Conservation (phyloP, 768 basidiomycete genomes). For the Tylopilus vinaceipallidus region DNA sequence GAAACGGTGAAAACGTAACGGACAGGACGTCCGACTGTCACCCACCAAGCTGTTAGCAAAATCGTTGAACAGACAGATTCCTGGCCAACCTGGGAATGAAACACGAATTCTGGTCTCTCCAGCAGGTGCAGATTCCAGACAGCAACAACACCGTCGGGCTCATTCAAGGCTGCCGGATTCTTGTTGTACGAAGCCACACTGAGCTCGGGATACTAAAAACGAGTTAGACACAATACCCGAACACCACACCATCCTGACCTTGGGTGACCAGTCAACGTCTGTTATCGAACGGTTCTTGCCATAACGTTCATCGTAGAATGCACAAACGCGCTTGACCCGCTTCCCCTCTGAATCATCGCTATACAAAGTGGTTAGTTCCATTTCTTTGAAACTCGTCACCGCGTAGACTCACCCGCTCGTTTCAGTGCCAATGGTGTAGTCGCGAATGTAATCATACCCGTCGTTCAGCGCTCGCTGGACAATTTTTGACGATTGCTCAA, state of each 20-base stretch:
- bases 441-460: conserved; percentile 93
- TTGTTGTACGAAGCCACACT: conserved; percentile 97
- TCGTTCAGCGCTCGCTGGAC: conserved; percentile 94
- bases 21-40: conserved; percentile 94
- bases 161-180: conserved; percentile 88
- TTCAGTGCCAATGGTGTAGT: conserved; percentile 91
- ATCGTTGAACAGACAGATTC: not conserved
- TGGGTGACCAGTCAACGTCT: conserved; percentile 96
- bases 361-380: conserved; percentile 13
- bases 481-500: conserved; percentile 93
- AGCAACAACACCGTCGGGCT: conserved; percentile 95
- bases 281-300: conserved; percentile 94
- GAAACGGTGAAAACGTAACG: conserved; percentile 95
- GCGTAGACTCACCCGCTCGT: conserved; percentile 68
- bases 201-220: conserved; percentile 84
- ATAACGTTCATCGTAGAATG: conserved; percentile 89
- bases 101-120: conserved; percentile 95
- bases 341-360: conserved; percentile 92
- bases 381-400: not conserved
- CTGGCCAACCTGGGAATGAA: conserved; percentile 88
- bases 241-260: conserved; percentile 48
- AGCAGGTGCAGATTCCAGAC: conserved; percentile 97
- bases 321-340: conserved; percentile 89
- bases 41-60: conserved; percentile 3
- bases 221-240: not conserved